Base-by-base conservation (phyloP, 2,329 filamentous ascomycete species). In the Ploettnerulaceae sp. region DNA sequence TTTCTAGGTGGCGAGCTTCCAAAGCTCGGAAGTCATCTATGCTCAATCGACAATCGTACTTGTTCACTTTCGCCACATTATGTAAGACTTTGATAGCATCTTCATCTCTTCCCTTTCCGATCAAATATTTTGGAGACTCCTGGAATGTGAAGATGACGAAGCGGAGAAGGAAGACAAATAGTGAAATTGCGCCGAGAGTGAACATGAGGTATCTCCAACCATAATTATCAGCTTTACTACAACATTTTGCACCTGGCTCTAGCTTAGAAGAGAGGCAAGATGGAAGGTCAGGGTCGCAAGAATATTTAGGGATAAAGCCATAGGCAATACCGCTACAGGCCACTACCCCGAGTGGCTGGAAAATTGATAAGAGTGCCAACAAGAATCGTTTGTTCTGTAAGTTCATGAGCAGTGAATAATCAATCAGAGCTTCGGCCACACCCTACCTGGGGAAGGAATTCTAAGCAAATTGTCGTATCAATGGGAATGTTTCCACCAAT, bases 201-300 rank as follows among this genome's bases (percentile, higher is more conserved):
- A 77, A 69, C 53, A 78, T 62, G 32, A 76, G 74, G 56, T 79
- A 81, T 29, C 77, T 63, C 77, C 77, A 81, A 2, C 77, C 78
- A 69, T 76, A 75, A 52, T 81, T 81, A 40, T 71, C 60, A 20
- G 56, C 26, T 34, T 57, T 61, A 3, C 61, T 54, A 41, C 66
- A 68, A 51, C 64, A 67, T 12, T 56, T 46, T 29, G 40, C 48
- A 5, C 56, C 58, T 5, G 47, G 32, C 21, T 18, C 28, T 3
- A 55, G 41, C 6, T 34, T 20, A 4, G 37, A 39, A 5, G 50
- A 46, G 12, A 15, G 15, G 31, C 47, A 49, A 3, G 47, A 49
- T 7, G 29, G 33, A 3, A 49, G 24, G 5, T 41, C 41, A 5
- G 35, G 3, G 11, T 5, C 29, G 48, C 59, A 61, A 7, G 50